Conservation (phyloP, 2,329 filamentous ascomycete genomes). For the Scedosporium apiospermum region DNA sequence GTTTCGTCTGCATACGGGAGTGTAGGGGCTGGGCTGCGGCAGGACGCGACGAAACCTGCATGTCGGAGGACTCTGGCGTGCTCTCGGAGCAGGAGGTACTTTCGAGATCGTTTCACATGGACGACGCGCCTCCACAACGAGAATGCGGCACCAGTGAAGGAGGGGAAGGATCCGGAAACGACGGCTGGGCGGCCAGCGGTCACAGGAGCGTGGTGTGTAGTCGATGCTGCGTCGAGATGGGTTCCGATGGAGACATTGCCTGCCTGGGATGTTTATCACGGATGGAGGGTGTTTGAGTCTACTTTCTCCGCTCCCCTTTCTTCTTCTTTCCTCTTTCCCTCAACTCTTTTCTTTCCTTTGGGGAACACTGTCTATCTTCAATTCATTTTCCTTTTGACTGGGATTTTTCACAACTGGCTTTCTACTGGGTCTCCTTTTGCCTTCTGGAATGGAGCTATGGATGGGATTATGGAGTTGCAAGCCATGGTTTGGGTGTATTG, state of each 20-base stretch:
- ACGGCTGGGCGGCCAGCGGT: conserved; percentile 29
- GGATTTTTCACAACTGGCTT: not conserved
- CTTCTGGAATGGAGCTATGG: no score
- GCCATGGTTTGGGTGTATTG: no score
- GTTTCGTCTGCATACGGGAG: conserved; percentile 58
- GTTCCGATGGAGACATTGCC: conserved; percentile 53
- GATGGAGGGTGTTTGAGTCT: conserved; percentile 22
- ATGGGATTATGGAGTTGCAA: no score
- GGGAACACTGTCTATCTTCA: not conserved
- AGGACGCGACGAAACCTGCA: conserved; percentile 32
- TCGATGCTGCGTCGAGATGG: conserved; percentile 58
- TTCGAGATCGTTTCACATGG: conserved; percentile 39
- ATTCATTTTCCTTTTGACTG: no score
- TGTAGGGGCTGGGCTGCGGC: conserved; percentile 40
- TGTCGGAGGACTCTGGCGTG: conserved; percentile 12
- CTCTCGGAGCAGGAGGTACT: conserved; percentile 25
- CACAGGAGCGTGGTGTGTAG: conserved; percentile 53
- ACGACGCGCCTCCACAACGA: conserved; percentile 24
- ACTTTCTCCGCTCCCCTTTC: not conserved
- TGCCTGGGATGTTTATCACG: conserved; percentile 52
- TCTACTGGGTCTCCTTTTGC: not conserved
- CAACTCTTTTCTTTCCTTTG: not conserved
- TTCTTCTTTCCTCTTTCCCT: not conserved
- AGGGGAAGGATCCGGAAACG: not conserved
- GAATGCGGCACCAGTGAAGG: not conserved